Evolutionary conservation across 2,329 filamentous ascomycete species (phyloP), one percentile per base, ranked within the genome.

Genomic region (Uncinocarpus reesii): DNA sequence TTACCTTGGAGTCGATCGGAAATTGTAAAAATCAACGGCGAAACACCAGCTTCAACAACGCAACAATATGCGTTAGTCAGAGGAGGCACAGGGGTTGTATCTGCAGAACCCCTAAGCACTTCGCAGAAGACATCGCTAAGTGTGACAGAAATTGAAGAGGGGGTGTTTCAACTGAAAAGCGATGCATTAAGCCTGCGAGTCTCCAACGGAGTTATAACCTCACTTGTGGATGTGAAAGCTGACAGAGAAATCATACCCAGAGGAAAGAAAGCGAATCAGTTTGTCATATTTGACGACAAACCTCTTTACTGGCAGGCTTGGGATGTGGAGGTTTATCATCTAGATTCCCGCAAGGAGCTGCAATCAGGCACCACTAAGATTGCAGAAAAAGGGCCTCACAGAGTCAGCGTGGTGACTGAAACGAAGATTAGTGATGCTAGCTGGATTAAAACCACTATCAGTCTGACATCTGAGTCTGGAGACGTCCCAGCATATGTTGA

Each of bases 251-350:
- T 94, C 16, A 77, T 98, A 42, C 76, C 86, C 2, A 71, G 76
- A 51, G 77, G 74, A 24, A 77, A 78, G 20, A 89, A 89, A 63
- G 89, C 84, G 20, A 95, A 94, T 56, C 88, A 95, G 62, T 79
- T 92, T 43, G 89, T 96, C 55, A 80, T 96, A 20, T 96, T 93
- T 60, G 92, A 98, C 61, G 92, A 98, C 69, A 95, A 96, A 69
- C 89, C 89, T 18, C 76, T 95, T 20, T 95, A 93, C 71, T 96
- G 88, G 89, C 86, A 95, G 68, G 89, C 88, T 2, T 95, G 90
- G 89, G 90, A 98, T 64, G 90, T 96, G 4, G 92, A 98, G 66
- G 89, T 96, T 23, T 98, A 83, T 70, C 92, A 98, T 60, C 77
- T 96, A 21, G 81, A 93, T 48, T 92, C 88, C 1, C 81, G 88